Conservation (phyloP, 352 stramenopile species). For the Globisporangium abappressorium region DNA sequence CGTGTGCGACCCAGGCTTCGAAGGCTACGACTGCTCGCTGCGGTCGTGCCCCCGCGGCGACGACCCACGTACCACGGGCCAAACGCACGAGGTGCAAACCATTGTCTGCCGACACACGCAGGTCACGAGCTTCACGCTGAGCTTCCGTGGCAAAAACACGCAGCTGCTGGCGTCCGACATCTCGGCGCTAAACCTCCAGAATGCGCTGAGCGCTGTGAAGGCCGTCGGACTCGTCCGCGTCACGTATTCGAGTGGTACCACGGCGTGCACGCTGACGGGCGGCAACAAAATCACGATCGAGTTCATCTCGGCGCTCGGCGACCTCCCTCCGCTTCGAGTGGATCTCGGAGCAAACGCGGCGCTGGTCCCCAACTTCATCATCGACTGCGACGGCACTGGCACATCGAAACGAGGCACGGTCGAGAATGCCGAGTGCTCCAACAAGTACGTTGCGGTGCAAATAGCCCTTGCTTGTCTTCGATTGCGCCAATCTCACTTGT, state of each 20-base stretch:
- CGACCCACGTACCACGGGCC: constrained; percentile 60
- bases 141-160: constrained; percentile 51
- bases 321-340: constrained; percentile 49
- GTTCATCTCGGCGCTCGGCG: constrained; percentile 55
- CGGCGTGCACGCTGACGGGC: constrained; percentile 44
- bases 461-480: neutral
- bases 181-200: constrained; percentile 30
- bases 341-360: constrained; percentile 26
- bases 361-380: constrained; percentile 43
- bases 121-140: constrained; percentile 51
- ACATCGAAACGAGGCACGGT: constrained; percentile 55
- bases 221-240: constrained; percentile 44
- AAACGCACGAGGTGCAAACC: constrained; percentile 62
- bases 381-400: constrained; percentile 52
- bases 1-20: constrained; percentile 80
- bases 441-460: constrained; percentile 43
- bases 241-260: constrained; percentile 44
- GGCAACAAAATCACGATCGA: constrained; percentile 60
- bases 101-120: constrained; percentile 46
- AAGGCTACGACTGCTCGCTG: constrained; percentile 81
- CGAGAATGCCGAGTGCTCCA: constrained; percentile 69
- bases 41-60: constrained; percentile 61
- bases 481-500: neutral
- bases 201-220: constrained; percentile 35
- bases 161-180: constrained; percentile 40